Percentiles rank a stretch among this genome's conserved stretches.
phyloP scores from a whole-genome alignment of 345 rosid species.

The Gossypium thurberi region DNA sequence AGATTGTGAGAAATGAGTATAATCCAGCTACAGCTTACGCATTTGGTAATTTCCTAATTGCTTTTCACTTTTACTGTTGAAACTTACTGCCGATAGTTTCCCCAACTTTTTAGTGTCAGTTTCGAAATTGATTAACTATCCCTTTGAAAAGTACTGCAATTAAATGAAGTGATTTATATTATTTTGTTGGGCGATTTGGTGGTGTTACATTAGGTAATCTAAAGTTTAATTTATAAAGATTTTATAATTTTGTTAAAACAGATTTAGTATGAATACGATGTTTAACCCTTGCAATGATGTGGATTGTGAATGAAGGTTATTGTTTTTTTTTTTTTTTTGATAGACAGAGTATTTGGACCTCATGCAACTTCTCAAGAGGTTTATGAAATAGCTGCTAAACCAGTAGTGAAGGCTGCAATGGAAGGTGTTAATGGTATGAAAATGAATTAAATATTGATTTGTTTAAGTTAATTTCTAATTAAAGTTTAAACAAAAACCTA shows the following conservation, averaged over 20 bases:
- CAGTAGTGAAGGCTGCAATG: constrained; percentile 97
- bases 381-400: constrained; percentile 91
- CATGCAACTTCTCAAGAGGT: constrained; percentile 72
- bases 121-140: background rate
- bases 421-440: constrained; percentile 93
- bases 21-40: constrained; percentile 87
- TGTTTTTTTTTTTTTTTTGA: constrained; percentile 16
- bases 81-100: background rate
- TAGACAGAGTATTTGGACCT: constrained; percentile 90
- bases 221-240: background rate
- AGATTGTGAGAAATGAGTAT: constrained; percentile 78
- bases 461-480: background rate
- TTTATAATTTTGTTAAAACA: background rate
- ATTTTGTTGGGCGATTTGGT: background rate
- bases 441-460: background rate
- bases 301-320: background rate
- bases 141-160: background rate
- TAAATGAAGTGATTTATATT: background rate
- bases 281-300: background rate
- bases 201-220: background rate
- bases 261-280: background rate
- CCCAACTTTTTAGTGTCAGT: background rate
- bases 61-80: background rate
- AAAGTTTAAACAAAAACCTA: background rate
- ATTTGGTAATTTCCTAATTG: constrained; percentile 49